Percentiles rank a stretch among this genome's conserved stretches.
Evolutionary conservation across 2,329 filamentous ascomycete genomes (phyloP).

Genomic region (Diaporthe longicolla): DNA sequence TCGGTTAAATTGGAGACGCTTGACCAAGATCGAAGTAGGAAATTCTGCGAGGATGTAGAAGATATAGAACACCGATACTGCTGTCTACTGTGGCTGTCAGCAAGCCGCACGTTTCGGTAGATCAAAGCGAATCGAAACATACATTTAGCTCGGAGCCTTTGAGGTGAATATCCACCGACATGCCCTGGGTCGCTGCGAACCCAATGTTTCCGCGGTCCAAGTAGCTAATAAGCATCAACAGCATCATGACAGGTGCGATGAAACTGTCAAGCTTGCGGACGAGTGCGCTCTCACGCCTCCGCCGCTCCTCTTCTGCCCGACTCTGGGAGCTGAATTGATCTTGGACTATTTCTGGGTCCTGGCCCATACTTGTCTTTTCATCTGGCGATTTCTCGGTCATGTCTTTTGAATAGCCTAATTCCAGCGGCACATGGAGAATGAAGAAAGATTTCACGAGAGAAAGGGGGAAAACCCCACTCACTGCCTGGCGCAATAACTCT

Average conservation of each 20-base stretch:
- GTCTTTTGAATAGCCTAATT: neutral
- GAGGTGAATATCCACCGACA: constrained; percentile 41
- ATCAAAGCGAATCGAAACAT: neutral
- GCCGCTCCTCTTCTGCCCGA: neutral
- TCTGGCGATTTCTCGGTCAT: neutral
- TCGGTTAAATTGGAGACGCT: constrained; percentile 47
- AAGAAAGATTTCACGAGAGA: neutral
- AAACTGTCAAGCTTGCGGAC: constrained; percentile 41
- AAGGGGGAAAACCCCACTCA: neutral
- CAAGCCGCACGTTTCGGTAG: neutral
- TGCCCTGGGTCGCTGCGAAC: constrained; percentile 48
- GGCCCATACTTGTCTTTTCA: neutral
- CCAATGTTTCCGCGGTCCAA: constrained; percentile 48
- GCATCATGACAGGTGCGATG: constrained; percentile 42
- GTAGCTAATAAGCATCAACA: constrained; percentile 46
- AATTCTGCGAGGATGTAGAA: constrained; percentile 49
- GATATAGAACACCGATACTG: constrained; percentile 48
- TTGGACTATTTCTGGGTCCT: neutral
- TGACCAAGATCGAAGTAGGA: constrained; percentile 46
- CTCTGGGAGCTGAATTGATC: neutral
- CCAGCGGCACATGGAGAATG: neutral
- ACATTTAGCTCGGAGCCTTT: constrained; percentile 4
- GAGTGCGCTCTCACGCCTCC: constrained; percentile 36
- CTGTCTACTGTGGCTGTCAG: constrained; percentile 44
- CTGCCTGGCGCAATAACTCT: neutral